Conservation (phyloP, 768 basidiomycete species). For the Rhizopogon salebrosus region DNA sequence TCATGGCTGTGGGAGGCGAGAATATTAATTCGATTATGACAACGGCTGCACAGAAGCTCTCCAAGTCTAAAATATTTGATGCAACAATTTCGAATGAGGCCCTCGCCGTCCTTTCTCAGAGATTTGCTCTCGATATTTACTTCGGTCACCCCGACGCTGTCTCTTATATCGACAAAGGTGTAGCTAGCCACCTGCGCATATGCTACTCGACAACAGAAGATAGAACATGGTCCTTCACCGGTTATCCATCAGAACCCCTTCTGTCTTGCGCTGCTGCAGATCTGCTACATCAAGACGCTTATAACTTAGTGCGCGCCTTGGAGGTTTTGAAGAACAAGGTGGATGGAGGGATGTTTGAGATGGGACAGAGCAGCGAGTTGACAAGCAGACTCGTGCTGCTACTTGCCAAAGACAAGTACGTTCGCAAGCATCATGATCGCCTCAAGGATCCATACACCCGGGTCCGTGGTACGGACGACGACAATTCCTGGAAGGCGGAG, state of each 20-base stretch:
- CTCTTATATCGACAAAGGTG: slow-evolving; percentile 1
- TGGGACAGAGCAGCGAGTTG: slow-evolving; percentile 7
- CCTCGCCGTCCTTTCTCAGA: background rate
- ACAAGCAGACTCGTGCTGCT: slow-evolving; percentile 6
- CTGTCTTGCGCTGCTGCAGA: slow-evolving; percentile 8
- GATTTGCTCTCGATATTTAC: too few relatives aligned
- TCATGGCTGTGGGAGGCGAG: background rate
- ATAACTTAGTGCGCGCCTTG: background rate
- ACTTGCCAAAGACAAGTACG: slow-evolving; percentile 6
- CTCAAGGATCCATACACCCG: background rate
- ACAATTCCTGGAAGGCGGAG: background rate
- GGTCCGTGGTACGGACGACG: too few relatives aligned
- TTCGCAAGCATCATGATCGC: background rate
- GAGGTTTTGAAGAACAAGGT: background rate
- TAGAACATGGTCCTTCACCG: slow-evolving; percentile 9
- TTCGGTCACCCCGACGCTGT: background rate
- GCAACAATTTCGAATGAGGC: too few relatives aligned
- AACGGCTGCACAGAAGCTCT: too few relatives aligned
- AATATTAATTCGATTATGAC: too few relatives aligned
- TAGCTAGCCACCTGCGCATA: slow-evolving; percentile 11
- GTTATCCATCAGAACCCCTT: slow-evolving; percentile 14
- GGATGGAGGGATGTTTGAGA: slow-evolving; percentile 4
- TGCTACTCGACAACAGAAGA: slow-evolving; percentile 7
- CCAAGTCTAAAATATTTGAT: too few relatives aligned
- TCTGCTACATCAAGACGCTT: slow-evolving; percentile 6